Conservation (phyloP, 75 land plant species). For the Sequoia sempervirens region DNA sequence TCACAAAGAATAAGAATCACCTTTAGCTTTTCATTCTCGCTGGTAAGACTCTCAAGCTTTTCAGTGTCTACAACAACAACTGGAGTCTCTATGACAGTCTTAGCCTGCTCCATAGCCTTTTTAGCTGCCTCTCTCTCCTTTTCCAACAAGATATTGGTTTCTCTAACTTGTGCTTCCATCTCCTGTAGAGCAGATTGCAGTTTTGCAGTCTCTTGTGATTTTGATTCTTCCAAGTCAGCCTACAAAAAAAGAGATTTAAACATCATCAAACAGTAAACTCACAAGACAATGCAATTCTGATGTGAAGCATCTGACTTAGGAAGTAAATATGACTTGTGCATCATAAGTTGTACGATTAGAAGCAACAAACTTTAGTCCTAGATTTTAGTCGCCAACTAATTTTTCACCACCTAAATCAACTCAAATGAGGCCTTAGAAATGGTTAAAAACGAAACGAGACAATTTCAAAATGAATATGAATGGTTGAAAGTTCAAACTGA, state of each 20-base stretch:
- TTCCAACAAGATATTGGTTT: conserved; percentile 45
- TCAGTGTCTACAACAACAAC: conserved; percentile 44
- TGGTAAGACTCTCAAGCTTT: conserved; percentile 57
- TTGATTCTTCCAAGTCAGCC: conserved; percentile 90
- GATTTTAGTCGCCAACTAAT: not conserved
- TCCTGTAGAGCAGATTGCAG: conserved; percentile 72
- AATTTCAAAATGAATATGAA: not conserved
- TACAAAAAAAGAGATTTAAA: conserved; percentile 18
- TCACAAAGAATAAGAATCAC: conserved; percentile 21
- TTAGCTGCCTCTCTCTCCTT: conserved; percentile 64
- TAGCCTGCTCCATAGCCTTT: conserved; percentile 48
- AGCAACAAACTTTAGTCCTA: not conserved
- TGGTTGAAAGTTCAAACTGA: not conserved
- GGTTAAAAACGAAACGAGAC: not conserved
- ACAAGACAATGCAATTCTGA: conserved; percentile 1
- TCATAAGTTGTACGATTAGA: not conserved
- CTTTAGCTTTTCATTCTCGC: conserved; percentile 90
- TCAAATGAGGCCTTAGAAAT: not conserved
- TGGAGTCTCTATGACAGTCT: conserved; percentile 49
- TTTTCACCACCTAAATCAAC: not conserved
- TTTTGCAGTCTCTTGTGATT: conserved; percentile 76
- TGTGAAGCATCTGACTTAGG: not conserved
- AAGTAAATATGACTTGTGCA: not conserved
- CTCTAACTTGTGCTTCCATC: conserved; percentile 50
- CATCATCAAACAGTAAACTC: not conserved